These are phyloP conservation scores for Didymella keratinophila DNA, from an alignment of 2,329 filamentous ascomycete genomes.

Conservation along the genomic window DNA sequence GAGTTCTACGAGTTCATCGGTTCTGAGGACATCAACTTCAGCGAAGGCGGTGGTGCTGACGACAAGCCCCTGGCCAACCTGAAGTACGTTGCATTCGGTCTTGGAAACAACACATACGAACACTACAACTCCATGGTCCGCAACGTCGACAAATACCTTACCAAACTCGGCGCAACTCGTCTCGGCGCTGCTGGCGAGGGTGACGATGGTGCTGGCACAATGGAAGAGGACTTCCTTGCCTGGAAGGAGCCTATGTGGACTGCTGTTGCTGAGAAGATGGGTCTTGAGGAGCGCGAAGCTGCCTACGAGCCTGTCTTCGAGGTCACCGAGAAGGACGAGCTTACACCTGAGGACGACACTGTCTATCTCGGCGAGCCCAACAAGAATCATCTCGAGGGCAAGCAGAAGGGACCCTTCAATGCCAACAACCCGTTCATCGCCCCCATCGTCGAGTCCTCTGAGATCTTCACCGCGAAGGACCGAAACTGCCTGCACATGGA, in stretches of 20 bases:
- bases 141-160: conserved; percentile 81
- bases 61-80: conserved; percentile 81
- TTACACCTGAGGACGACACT: conserved; percentile 76
- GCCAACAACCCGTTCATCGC: conserved; percentile 97
- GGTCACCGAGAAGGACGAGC: conserved; percentile 76
- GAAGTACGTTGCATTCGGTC: conserved; percentile 92
- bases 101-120: conserved; percentile 99
- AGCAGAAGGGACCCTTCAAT: conserved; percentile 87
- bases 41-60: conserved; percentile 66
- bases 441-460: conserved; percentile 87
- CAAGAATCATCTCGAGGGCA: conserved; percentile 90
- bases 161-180: conserved; percentile 81
- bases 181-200: conserved; percentile 92
- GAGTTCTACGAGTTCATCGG: conserved; percentile 98
- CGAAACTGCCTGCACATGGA: conserved; percentile 98
- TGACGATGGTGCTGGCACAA: conserved; percentile 96
- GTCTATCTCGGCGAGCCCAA: conserved; percentile 97
- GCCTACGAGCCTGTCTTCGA: conserved; percentile 93
- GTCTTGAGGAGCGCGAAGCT: conserved; percentile 91
- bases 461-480: conserved; percentile 87
- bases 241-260: conserved; percentile 99
- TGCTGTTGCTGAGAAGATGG: conserved; percentile 81
- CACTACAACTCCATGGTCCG: conserved; percentile 99
- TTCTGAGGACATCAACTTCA: conserved; percentile 81
- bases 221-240: conserved; percentile 98